Percentiles rank a stretch among this genome's conserved stretches.
Conservation (phyloP, 352 stramenopile species). For the Pythium sukuiense region DNA sequence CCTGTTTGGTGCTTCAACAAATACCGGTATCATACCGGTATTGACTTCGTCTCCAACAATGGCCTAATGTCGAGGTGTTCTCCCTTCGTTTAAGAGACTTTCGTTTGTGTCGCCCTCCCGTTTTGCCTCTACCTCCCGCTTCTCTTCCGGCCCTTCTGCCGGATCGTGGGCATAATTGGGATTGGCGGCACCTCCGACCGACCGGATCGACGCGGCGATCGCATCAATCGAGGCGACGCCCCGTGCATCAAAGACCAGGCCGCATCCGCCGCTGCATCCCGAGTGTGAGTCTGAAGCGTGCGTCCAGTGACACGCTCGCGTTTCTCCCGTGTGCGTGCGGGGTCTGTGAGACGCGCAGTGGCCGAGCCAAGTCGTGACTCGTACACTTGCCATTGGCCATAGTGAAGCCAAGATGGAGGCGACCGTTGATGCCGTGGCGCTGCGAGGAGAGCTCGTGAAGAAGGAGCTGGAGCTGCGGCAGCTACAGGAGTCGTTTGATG, state of each 20-base stretch:
- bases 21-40: constrained; percentile 11
- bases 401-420: constrained; percentile 10
- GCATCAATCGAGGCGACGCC: not conserved
- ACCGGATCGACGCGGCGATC: not conserved
- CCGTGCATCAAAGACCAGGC: not conserved
- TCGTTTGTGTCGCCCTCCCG: not conserved
- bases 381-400: not conserved
- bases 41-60: not conserved
- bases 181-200: constrained; percentile 1
- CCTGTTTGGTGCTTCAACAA: not conserved
- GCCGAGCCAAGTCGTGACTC: not conserved
- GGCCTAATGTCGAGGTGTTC: constrained; percentile 5
- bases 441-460: constrained; percentile 50
- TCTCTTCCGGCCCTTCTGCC: constrained; percentile 14
- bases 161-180: not conserved
- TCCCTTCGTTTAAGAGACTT: constrained; percentile 17
- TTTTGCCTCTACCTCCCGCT: not conserved
- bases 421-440: constrained; percentile 17
- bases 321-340: not conserved
- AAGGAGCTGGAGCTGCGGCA: constrained; percentile 65
- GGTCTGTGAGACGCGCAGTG: not conserved
- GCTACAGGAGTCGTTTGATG: constrained; percentile 76
- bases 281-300: not conserved
- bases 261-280: too few species aligned
- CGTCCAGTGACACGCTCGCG: not conserved